These are phyloP conservation scores for Cercophora newfieldiana DNA, from an alignment of 495 filamentous ascomycete genomes.

Conservation along the genomic window DNA sequence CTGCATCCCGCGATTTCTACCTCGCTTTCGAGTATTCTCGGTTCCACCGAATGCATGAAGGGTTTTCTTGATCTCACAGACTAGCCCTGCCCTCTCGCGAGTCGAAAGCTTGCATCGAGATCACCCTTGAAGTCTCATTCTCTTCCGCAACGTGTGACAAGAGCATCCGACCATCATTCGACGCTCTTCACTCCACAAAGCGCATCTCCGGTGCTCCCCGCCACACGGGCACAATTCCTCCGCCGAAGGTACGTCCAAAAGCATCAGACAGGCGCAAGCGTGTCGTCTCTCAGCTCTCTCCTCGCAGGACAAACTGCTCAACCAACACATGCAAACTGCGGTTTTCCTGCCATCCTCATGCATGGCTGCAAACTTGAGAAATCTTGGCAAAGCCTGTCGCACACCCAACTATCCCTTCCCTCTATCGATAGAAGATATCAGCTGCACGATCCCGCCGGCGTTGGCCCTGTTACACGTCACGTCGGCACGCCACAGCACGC, in stretches of 20 bases:
- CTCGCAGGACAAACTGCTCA: not conserved
- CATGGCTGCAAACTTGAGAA: not conserved
- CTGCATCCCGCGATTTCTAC: not conserved
- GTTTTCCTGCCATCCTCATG: not conserved
- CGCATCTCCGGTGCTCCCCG: not conserved
- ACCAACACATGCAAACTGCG: not conserved
- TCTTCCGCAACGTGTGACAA: not conserved
- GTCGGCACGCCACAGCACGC: not conserved
- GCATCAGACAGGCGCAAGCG: not conserved
- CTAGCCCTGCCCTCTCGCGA: not conserved
- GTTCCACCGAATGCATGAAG: constrained; percentile 1
- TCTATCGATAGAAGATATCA: not conserved
- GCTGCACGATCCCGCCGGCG: not conserved
- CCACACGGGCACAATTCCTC: not conserved
- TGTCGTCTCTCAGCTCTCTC: not conserved
- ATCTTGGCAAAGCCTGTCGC: not conserved
- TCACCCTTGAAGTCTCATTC: not conserved
- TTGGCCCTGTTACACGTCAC: not conserved
- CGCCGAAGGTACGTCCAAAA: not conserved
- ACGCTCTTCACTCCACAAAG: not conserved
- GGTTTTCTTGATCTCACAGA: not conserved
- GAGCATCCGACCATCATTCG: no score
- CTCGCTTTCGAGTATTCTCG: not conserved
- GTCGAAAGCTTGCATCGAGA: not conserved
- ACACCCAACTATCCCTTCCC: not conserved